Conservation (phyloP, 2,329 filamentous ascomycete species). For the Pseudofabraea citricarpa region DNA sequence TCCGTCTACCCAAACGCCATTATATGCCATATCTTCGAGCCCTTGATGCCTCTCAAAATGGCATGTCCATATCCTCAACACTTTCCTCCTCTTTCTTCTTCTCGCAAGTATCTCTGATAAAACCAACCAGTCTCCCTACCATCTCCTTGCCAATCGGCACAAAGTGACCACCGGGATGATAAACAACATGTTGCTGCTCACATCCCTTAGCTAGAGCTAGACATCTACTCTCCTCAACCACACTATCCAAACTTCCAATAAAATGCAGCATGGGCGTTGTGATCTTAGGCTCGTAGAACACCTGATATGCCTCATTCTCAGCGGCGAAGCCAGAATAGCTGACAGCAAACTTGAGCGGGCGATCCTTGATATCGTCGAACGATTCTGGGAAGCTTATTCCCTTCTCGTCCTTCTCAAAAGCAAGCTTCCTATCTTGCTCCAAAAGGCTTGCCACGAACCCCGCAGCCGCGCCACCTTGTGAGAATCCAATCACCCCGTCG, state of each 20-base stretch:
- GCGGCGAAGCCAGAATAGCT: slow-evolving; percentile 75
- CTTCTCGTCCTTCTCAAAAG: slow-evolving; percentile 36
- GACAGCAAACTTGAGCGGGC: slow-evolving; percentile 64
- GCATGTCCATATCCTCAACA: slow-evolving; percentile 64
- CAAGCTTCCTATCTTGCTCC: slow-evolving; percentile 46
- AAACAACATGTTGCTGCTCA: slow-evolving; percentile 52
- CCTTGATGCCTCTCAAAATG: too few relatives aligned
- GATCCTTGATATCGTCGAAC: slow-evolving; percentile 36
- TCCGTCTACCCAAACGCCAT: slow-evolving; percentile 18
- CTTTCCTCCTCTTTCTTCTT: slow-evolving; percentile 44
- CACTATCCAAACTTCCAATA: slow-evolving; percentile 77
- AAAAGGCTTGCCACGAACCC: slow-evolving; percentile 69
- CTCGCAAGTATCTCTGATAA: slow-evolving; percentile 48
- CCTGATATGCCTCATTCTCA: slow-evolving; percentile 54
- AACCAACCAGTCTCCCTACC: slow-evolving; percentile 69
- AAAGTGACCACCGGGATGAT: slow-evolving; percentile 82
- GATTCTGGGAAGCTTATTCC: slow-evolving; percentile 47
- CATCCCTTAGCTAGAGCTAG: slow-evolving; percentile 63
- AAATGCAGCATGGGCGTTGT: slow-evolving; percentile 76
- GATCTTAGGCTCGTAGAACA: slow-evolving; percentile 72
- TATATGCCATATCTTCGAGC: too few relatives aligned
- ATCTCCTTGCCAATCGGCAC: slow-evolving; percentile 80
- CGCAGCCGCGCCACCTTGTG: slow-evolving; percentile 70
- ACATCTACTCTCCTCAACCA: slow-evolving; percentile 76
- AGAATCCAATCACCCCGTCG: slow-evolving; percentile 78